Evolutionary conservation across 2,329 filamentous ascomycete genomes (phyloP), one percentile per base, ranked within the genome.

Genomic region (Penicillium sp.): DNA sequence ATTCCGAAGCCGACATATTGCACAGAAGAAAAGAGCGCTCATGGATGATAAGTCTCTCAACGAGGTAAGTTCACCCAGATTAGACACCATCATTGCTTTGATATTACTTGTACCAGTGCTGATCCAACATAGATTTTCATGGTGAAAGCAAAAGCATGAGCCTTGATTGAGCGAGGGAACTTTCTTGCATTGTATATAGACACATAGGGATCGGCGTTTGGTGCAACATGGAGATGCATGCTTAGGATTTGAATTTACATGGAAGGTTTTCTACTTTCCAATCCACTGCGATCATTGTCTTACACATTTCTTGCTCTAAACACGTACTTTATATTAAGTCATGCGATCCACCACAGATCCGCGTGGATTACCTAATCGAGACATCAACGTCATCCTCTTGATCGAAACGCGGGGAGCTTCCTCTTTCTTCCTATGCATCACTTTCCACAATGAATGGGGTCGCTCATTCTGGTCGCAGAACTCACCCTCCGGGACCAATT

Each of bases 1-100:
- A 53, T 86, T 93, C 47, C 82, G 93, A 61, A 86, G 90, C 64
- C 84, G 91, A 58, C 91, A 93, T 74, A 96, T 98, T 68, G 89
- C 89, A 55, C 90, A 95, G 67, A 98, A 98, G 80, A 87, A 86
- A 67, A 85, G 88, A 78, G 92, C 93, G 2, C 84, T 92, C 57
- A 84, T 91, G 78, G 90, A 97, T 73, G 83, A 87, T 48, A 86
- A 89, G 69, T 90, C 92, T 14, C 76, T 98, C 69, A 93, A 93
- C 73, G 92, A 97, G 86, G 90, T 93, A 77, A 73, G 79, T 68
- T 19, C 26, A 47, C 16, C 11, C 6, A n/a, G 26, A 9, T 14
- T 6, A 44, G 11, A 4, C 37, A 39, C 7, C n/a, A 39, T 9
- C 3, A 13, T 5, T 19, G 11, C 0, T 10, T n/a, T 31, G 2